phyloP scores from a whole-genome alignment of 2,329 filamentous ascomycete genomes.

The Cercospora nicotianae region DNA sequence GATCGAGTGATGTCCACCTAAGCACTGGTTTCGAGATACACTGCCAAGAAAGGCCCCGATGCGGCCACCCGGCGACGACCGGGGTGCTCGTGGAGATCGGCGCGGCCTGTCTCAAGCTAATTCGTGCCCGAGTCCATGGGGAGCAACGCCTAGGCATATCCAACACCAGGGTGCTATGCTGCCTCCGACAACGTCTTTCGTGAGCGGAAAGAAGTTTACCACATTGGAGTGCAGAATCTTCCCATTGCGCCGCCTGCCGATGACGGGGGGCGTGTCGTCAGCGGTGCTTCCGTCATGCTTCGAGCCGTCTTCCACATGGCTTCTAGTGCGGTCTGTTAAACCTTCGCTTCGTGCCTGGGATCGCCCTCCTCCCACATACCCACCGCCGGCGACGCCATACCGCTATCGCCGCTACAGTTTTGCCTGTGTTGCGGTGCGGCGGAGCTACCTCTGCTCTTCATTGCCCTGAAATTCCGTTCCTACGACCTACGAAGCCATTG shows the following conservation, averaged over 20 bases:
- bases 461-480: neutral
- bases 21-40: neutral
- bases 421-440: neutral
- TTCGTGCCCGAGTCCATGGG: neutral
- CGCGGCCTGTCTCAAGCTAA: neutral
- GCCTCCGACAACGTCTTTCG: neutral
- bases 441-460: neutral
- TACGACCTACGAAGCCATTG: neutral
- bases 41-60: neutral
- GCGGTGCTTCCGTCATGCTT: slow-evolving; percentile 4
- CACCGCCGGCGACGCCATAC: neutral
- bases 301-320: neutral
- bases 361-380: neutral
- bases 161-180: neutral
- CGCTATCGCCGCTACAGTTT: neutral
- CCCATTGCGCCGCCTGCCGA: neutral
- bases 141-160: neutral
- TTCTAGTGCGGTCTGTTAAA: neutral
- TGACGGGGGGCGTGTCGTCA: neutral
- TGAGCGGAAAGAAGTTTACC: neutral
- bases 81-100: neutral
- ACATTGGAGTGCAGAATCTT: neutral
- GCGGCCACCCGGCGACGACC: neutral
- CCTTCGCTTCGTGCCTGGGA: neutral
- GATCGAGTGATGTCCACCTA: neutral